A percentile compares a stretch with the other conserved stretches of the same genome.
Evolutionary conservation across 768 basidiomycete genomes (phyloP).

Genomic region (Crepidotus variabilis): DNA sequence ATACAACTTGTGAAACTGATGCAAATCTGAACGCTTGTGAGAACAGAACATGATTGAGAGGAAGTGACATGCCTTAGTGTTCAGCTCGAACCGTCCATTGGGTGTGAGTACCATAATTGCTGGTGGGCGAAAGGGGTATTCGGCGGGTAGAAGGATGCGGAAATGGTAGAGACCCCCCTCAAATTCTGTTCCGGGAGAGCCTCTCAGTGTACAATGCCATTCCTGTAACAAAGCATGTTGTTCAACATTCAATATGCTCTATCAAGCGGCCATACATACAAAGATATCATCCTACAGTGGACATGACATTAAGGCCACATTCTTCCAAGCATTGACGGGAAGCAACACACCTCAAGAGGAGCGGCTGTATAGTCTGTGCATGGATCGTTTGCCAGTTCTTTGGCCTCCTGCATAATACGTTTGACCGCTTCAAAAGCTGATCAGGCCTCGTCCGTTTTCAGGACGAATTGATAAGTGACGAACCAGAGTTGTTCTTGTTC

Average conservation of each 20-base stretch:
- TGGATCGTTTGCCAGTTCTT: constrained; percentile 82
- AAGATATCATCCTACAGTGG: constrained; percentile 77
- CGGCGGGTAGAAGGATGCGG: constrained; percentile 83
- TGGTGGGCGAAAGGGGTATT: constrained; percentile 96
- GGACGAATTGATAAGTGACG: constrained; percentile 13
- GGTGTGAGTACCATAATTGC: constrained; percentile 96
- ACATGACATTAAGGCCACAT: constrained; percentile 8
- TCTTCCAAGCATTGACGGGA: neutral
- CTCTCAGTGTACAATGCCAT: constrained; percentile 98
- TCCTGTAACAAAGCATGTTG: constrained; percentile 37
- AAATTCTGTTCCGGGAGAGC: constrained; percentile 83
- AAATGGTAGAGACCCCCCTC: constrained; percentile 97
- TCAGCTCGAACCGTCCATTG: constrained; percentile 94
- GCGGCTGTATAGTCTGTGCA: constrained; percentile 86
- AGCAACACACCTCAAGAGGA: constrained; percentile 59
- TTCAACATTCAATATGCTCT: constrained; percentile 2
- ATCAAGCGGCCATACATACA: constrained; percentile 39
- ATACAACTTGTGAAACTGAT: constrained; percentile 89
- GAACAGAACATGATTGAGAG: constrained; percentile 2
- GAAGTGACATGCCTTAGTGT: constrained; percentile 76
- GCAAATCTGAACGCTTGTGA: constrained; percentile 58
- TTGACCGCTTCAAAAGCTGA: constrained; percentile 67
- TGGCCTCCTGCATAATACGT: constrained; percentile 95
- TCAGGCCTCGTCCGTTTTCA: neutral
- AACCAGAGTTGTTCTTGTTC: constrained; percentile 91